phyloP scores from a whole-genome alignment of 2,329 filamentous ascomycete genomes.

The Calonectria hongkongensis region DNA sequence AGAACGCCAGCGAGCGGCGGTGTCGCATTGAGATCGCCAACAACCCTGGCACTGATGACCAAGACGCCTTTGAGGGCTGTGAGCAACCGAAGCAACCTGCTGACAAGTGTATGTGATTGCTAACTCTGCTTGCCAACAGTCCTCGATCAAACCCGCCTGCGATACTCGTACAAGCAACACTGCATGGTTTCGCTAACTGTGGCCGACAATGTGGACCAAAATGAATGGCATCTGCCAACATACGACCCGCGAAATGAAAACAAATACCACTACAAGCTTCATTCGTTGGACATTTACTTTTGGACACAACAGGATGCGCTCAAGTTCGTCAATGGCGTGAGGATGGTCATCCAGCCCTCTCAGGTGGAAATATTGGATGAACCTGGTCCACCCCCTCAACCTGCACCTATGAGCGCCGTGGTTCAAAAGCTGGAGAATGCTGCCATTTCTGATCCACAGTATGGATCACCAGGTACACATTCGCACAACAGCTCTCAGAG shows the following conservation, averaged over 20 bases:
- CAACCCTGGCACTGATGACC: conserved; percentile 82
- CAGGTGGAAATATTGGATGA: conserved; percentile 80
- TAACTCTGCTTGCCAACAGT: conserved; percentile 65
- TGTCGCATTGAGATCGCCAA: conserved; percentile 87
- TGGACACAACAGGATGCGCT: conserved; percentile 84
- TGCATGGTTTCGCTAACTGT: conserved; percentile 81
- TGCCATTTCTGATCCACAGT: conserved; percentile 77
- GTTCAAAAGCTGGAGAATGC: conserved; percentile 84
- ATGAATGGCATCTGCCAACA: conserved; percentile 85
- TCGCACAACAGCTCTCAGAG: conserved; percentile 44
- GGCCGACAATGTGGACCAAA: conserved; percentile 70
- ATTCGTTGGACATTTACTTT: conserved; percentile 86
- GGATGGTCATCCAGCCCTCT: conserved; percentile 76
- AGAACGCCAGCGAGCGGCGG: conserved; percentile 79
- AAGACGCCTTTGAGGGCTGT: conserved; percentile 88
- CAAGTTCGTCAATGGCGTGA: conserved; percentile 81
- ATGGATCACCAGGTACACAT: conserved; percentile 56
- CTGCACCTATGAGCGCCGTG: conserved; percentile 77
- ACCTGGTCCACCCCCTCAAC: conserved; percentile 70
- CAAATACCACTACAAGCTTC: conserved; percentile 86
- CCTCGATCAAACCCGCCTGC: conserved; percentile 78
- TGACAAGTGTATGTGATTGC: conserved; percentile 22
- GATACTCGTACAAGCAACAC: conserved; percentile 84
- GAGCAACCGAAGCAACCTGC: conserved; percentile 60
- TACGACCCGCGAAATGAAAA: conserved; percentile 83